Percentiles rank a stretch among this genome's conserved stretches.
Conservation (phyloP, 2,329 filamentous ascomycete species). For the Penicillium occitanis region DNA sequence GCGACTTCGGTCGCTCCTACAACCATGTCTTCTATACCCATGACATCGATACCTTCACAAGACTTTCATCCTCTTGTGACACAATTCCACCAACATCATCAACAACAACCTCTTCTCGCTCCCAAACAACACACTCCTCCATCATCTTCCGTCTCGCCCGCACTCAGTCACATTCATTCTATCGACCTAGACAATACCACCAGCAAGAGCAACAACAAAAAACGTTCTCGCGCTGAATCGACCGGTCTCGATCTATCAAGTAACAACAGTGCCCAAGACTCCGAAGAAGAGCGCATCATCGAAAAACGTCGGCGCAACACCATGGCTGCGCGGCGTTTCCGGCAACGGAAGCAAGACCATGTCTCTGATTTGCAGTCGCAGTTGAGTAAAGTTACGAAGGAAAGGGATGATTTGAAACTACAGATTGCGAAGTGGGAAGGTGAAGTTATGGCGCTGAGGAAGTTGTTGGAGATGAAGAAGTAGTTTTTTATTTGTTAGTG, state of each 20-base stretch:
- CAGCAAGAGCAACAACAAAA: constrained; percentile 4
- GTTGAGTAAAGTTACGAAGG: constrained; percentile 32
- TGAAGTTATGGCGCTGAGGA: constrained; percentile 36
- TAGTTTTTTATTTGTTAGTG: constrained; percentile 7
- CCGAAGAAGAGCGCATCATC: constrained; percentile 23
- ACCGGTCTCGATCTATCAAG: constrained; percentile 11
- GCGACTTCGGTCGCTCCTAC: constrained; percentile 7
- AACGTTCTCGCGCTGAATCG: constrained; percentile 18
- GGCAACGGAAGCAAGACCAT: constrained; percentile 37
- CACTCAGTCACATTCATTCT: constrained; percentile 12
- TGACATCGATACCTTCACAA: constrained; percentile 14
- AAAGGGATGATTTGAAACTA: constrained; percentile 38
- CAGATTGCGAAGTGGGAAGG: constrained; percentile 38
- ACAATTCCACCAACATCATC: constrained; percentile 15
- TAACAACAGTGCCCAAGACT: constrained; percentile 21
- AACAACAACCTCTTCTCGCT: constrained; percentile 19
- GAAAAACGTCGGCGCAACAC: constrained; percentile 39
- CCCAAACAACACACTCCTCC: constrained; percentile 16
- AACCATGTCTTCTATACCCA: constrained; percentile 12
- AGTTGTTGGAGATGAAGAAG: constrained; percentile 25
- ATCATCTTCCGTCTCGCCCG: constrained; percentile 11
- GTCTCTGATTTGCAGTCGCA: constrained; percentile 36
- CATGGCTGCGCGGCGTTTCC: constrained; percentile 38
- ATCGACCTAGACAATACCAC: constrained; percentile 1
- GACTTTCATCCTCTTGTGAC: constrained; percentile 10